These are phyloP conservation scores for Boechera divaricarpa DNA, from an alignment of 345 rosid genomes.

Conservation along the genomic window DNA sequence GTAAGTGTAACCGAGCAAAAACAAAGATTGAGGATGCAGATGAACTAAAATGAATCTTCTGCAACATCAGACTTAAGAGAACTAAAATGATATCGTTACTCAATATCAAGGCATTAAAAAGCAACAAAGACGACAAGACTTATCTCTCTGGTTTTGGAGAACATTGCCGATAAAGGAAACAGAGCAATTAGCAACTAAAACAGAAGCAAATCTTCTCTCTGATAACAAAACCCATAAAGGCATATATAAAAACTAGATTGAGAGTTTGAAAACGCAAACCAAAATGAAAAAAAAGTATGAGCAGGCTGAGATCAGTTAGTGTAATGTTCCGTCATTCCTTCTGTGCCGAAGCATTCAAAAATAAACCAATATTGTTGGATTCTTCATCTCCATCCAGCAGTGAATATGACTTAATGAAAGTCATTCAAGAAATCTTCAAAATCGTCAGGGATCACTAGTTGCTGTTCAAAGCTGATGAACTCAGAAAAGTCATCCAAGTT, in stretches of 20 bases:
- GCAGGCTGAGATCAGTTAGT: not conserved
- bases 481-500: not conserved
- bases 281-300: not conserved
- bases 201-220: not conserved
- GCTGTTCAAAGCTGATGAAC: not conserved
- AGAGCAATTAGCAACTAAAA: not conserved
- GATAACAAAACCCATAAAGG: not conserved
- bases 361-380: not conserved
- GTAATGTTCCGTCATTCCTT: not conserved
- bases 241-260: not conserved
- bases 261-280: not conserved
- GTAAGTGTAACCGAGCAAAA: too few relatives aligned
- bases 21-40: too few relatives aligned
- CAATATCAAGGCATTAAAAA: not conserved
- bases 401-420: not conserved
- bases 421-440: not conserved
- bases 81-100: too few relatives aligned
- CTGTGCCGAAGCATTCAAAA: not conserved
- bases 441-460: not conserved
- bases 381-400: not conserved
- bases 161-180: not conserved
- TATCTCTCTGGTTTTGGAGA: not conserved
- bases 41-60: too few relatives aligned
- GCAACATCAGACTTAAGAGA: too few relatives aligned
- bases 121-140: not conserved